Conservation (phyloP, 2,329 filamentous ascomycete species). For the Nigrospora osmanthi region DNA sequence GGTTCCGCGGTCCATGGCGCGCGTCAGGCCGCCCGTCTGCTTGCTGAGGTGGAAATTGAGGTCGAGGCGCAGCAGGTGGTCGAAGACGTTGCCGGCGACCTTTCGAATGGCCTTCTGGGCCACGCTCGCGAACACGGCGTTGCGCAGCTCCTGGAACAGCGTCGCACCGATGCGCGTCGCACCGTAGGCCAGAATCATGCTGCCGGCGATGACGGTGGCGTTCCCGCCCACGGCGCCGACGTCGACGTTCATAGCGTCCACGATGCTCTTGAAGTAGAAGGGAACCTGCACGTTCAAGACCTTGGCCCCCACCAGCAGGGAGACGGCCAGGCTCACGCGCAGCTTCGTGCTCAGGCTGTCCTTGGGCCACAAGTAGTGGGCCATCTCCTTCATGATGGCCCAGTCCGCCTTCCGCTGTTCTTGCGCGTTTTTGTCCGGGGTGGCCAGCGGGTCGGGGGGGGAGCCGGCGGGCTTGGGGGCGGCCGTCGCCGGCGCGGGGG, state of each 20-base stretch:
- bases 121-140: slow-evolving; percentile 93
- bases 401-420: slow-evolving; percentile 96
- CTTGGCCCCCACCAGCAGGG: slow-evolving; percentile 81
- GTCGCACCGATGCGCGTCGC: slow-evolving; percentile 81
- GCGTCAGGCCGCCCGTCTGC: slow-evolving; percentile 88
- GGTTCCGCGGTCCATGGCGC: slow-evolving; percentile 92
- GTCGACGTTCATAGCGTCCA: slow-evolving; percentile 97
- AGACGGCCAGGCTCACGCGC: slow-evolving; percentile 78
- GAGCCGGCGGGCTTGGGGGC: neutral
- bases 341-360: slow-evolving; percentile 75
- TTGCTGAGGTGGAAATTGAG: slow-evolving; percentile 89
- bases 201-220: slow-evolving; percentile 79
- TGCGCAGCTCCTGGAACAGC: slow-evolving; percentile 85
- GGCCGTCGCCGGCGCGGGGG: slow-evolving; percentile 6
- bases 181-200: slow-evolving; percentile 91
- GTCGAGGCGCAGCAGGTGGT: slow-evolving; percentile 81
- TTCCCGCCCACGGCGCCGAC: slow-evolving; percentile 81
- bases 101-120: slow-evolving; percentile 92
- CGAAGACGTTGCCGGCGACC: slow-evolving; percentile 88
- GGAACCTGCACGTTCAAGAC: slow-evolving; percentile 95
- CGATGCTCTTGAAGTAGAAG: slow-evolving; percentile 98
- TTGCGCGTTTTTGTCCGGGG: slow-evolving; percentile 61
- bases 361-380: slow-evolving; percentile 92
- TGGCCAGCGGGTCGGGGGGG: slow-evolving; percentile 48
- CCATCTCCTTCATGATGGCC: slow-evolving; percentile 99